Evolutionary conservation across 192 early-diverging fungal species (phyloP), one percentile per base, ranked within the genome.

Genomic region (Backusella tarrabulga): DNA sequence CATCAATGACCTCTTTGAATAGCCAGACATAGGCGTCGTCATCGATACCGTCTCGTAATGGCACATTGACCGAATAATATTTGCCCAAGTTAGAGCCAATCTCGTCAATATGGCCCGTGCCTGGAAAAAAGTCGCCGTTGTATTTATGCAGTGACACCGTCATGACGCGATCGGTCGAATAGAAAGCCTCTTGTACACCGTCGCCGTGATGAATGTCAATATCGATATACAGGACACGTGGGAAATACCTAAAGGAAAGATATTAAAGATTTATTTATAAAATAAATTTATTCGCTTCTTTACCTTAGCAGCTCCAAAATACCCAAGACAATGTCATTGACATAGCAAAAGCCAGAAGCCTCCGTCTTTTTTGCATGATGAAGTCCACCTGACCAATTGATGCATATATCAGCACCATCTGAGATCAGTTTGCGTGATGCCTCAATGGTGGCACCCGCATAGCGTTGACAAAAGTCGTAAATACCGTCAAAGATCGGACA

Each of bases 161-260:
- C 94, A 96, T 97, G 19, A 99, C 97, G 38, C 92, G 87, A 78
- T 94, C 93, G 34, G 96, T 98, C 17, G 90, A 83, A 74, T 93
- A 93, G 82, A 99, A 99, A 2, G 98, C 98, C 79, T 95, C 94
- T 84, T 98, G 94, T 32, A 99, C 98, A 34, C 97, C 98, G 83
- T 99, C 97, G 14, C 97, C 97, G 80, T 99, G 98, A 81, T 99
- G 98, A 74, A 97, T 88, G 78, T 99, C 98, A 72, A 98, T 95
- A 80, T 99, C 98, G 12, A 99, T 88, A 84, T 99, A 99, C 36
- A 99, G 87, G 1, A 99, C 95, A 32, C 94, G 89, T 42, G 91
- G 90, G 79, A 94, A 94, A 35, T 87, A 88, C 44, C 86, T 90
- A 72, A 12, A 34, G 21, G 14, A 19, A 7, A 19, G 70, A 69